Conservation (phyloP, 495 filamentous ascomycete genomes). For the Penicillium cosmopolitanum region DNA sequence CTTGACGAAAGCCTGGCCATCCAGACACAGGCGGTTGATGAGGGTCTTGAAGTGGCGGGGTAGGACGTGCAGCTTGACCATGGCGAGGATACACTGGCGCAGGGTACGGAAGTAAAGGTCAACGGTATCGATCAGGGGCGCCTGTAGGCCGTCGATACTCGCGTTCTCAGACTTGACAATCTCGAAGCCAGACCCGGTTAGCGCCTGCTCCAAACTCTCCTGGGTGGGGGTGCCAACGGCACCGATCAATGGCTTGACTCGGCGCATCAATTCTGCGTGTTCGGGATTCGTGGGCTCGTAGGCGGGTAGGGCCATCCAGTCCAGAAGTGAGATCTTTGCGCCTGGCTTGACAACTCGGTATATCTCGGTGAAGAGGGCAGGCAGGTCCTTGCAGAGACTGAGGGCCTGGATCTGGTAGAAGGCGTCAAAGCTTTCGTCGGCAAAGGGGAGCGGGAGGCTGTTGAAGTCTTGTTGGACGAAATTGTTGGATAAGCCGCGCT, state of each 20-base stretch:
- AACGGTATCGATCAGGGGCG: constrained; percentile 62
- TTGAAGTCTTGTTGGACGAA: constrained; percentile 64
- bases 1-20: constrained; percentile 64
- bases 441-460: constrained; percentile 60
- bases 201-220: constrained; percentile 52
- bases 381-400: constrained; percentile 60
- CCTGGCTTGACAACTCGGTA: constrained; percentile 62
- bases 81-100: constrained; percentile 54
- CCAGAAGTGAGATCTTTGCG: constrained; percentile 57
- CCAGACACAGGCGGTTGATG: constrained; percentile 63
- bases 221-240: constrained; percentile 66
- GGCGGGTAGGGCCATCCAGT: constrained; percentile 61
- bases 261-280: constrained; percentile 60
- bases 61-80: constrained; percentile 56
- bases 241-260: constrained; percentile 65
- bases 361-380: constrained; percentile 56
- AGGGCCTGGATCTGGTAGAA: constrained; percentile 70
- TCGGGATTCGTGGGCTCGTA: constrained; percentile 58
- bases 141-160: constrained; percentile 60
- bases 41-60: constrained; percentile 65
- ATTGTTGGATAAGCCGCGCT: constrained; percentile 52
- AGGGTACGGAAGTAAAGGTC: constrained; percentile 63
- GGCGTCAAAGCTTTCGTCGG: constrained; percentile 58
- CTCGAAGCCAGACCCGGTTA: constrained; percentile 56
- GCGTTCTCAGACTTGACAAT: constrained; percentile 60